Base-by-base conservation (phyloP, 345 rosid genomes). In the Alliaria petiolata region DNA sequence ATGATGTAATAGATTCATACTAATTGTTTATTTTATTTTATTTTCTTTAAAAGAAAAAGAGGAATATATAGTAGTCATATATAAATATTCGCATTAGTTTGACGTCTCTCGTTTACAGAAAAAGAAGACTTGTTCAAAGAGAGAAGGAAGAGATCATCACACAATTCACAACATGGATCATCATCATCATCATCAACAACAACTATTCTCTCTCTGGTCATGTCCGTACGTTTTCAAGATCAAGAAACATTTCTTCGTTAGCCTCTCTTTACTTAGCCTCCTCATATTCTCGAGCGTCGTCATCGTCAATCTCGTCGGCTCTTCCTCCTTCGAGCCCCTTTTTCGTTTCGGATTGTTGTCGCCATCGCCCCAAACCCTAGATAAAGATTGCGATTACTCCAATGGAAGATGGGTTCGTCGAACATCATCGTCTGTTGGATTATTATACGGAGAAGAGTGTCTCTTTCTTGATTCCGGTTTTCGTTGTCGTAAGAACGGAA, bases 381-480 rank as follows among this genome's bases (percentile, higher is more conserved):
- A 38, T 26, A 35, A 56, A 14, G 67, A 44, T 16, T 89, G 97
- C 40, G 89, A 89, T 71, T 93, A 84, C 69, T 81, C 85, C 2
- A 33, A 65, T 16, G 99, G 99, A 9, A 80, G 67, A 65, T 91
- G 96, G 99, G 87, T 89, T 45, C 77, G 79, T 40, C 62, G 83
- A 85, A 22, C 69, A 76, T 22, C 76, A 28, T 26, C 56, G 51
- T 50, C 65, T 46, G 66, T 15, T 19, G 59, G 71, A 6, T 46
- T 38, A 15, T 46, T 78, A 4, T 86, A 95, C 34, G 58, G 67
- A 2, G 96, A 95, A 38, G 78, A 70, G 35, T 95, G 95, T 85
- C 86, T 81, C 8, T 93, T 93, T 74, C 93, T 91, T 28, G 95
- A 91, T 69, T 85, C 88, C 0, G 99, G 97, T 5, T 91, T 95